A percentile compares a stretch with the other conserved stretches of the same genome.
Evolutionary conservation across 495 filamentous ascomycete genomes (phyloP).

Genomic region (Tuber borchii): DNA sequence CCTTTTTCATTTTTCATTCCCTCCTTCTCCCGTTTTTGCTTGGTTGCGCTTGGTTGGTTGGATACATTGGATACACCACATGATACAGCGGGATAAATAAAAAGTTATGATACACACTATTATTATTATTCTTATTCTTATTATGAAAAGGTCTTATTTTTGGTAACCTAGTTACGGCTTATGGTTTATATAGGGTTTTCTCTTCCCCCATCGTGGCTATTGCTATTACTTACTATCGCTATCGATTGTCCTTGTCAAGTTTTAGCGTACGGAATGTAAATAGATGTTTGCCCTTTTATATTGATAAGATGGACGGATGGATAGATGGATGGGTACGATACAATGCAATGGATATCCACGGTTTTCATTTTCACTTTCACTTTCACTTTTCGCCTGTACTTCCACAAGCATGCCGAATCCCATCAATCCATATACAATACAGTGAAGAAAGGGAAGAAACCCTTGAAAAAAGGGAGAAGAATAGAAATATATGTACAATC

Average conservation of each 20-base stretch:
- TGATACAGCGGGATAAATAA: background rate
- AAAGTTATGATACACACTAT: background rate
- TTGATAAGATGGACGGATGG: background rate
- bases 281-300: background rate
- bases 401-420: background rate
- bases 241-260: background rate
- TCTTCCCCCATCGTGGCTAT: background rate
- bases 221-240: background rate
- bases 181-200: background rate
- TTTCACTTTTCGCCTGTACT: background rate
- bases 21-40: background rate
- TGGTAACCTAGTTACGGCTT: background rate
- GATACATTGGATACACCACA: background rate
- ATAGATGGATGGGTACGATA: background rate
- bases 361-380: background rate
- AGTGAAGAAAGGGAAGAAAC: background rate
- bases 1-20: background rate
- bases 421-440: background rate
- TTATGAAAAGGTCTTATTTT: background rate
- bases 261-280: background rate
- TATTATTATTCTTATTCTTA: too few relatives aligned
- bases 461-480: background rate
- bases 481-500: background rate
- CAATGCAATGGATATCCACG: background rate
- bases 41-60: background rate